Percentiles rank a stretch among this genome's conserved stretches.
These are phyloP conservation scores for Hamamelis virginiana DNA, from an alignment of 164 flowering plant species.

Conservation along the genomic window DNA sequence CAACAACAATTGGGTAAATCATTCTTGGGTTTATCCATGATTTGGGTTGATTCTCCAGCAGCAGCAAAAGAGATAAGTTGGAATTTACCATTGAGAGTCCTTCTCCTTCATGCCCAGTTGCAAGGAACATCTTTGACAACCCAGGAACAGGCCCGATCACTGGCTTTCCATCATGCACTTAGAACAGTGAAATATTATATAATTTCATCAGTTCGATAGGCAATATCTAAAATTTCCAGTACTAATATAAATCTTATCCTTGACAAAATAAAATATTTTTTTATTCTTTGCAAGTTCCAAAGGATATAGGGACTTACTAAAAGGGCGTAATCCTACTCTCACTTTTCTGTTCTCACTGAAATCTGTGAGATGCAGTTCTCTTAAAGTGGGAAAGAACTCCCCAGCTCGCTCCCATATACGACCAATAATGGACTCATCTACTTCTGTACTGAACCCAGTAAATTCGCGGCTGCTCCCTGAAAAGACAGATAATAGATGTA, in stretches of 20 bases:
- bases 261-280: background rate
- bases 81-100: conserved; percentile 77
- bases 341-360: conserved; percentile 46
- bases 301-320: conserved; percentile 51
- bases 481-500: conserved; percentile 1
- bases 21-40: background rate
- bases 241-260: background rate
- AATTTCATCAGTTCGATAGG: conserved; percentile 4
- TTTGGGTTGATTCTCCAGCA: background rate
- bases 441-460: conserved; percentile 65
- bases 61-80: background rate
- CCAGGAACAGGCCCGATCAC: conserved; percentile 85
- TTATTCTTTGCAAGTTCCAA: background rate
- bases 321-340: conserved; percentile 88
- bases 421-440: conserved; percentile 53
- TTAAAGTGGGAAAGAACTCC: conserved; percentile 74
- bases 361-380: conserved; percentile 35
- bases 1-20: background rate
- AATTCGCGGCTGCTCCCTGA: conserved; percentile 95
- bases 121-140: conserved; percentile 62
- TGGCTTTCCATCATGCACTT: conserved; percentile 95
- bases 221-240: background rate
- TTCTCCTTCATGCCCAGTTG: conserved; percentile 95
- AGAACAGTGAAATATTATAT: conserved; percentile 4
- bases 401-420: conserved; percentile 72